Conservation (phyloP, 1,139 yeast species). For the Yamadazyma kanchanaburiensis region DNA sequence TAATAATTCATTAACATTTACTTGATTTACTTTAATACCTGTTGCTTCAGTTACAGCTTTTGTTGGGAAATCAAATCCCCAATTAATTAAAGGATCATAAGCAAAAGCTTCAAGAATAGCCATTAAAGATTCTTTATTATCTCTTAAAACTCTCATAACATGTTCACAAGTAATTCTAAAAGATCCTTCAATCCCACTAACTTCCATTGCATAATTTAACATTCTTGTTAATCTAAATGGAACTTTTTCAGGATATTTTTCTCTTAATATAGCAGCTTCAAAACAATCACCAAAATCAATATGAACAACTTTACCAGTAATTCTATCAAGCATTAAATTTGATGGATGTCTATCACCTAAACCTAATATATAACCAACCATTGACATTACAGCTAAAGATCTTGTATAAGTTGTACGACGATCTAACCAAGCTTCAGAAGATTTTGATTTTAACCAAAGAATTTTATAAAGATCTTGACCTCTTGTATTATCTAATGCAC, state of each 20-base stretch:
- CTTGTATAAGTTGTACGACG: conserved; percentile 95
- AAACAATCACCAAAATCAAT: conserved; percentile 99
- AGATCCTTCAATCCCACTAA: conserved; percentile 97
- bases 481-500: conserved; percentile 90
- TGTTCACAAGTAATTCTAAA: conserved; percentile 96
- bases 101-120: conserved; percentile 98
- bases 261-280: conserved; percentile 95
- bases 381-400: conserved; percentile 96
- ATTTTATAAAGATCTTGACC: conserved; percentile 97
- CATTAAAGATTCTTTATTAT: conserved; percentile 93
- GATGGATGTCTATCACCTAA: conserved; percentile 98
- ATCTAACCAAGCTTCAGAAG: conserved; percentile 97
- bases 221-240: conserved; percentile 96
- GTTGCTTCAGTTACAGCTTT: conserved; percentile 73
- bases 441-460: conserved; percentile 91
- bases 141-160: conserved; percentile 92
- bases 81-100: conserved; percentile 94
- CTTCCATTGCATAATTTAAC: conserved; percentile 99
- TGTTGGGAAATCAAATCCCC: conserved; percentile 96
- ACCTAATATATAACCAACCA: conserved; percentile 96
- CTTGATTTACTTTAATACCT: conserved; percentile 62
- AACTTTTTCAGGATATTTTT: conserved; percentile 96
- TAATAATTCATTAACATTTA: conserved; percentile 63
- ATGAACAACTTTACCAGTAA: conserved; percentile 93
- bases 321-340: conserved; percentile 89